Evolutionary conservation across 2,329 filamentous ascomycete genomes (phyloP).

Genomic region (Fusarium sp.): DNA sequence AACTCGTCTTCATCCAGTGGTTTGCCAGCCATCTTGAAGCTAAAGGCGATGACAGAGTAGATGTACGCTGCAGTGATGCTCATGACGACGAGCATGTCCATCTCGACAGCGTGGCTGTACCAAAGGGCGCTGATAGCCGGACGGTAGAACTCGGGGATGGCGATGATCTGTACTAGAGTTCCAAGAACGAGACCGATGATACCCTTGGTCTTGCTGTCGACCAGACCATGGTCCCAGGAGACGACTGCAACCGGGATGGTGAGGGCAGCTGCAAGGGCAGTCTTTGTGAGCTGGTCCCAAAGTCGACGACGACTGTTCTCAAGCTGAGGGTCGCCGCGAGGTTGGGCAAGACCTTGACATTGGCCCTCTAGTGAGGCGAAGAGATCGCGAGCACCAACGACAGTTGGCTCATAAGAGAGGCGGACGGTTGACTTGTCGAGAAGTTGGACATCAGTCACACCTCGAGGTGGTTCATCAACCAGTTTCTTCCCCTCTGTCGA

Average conservation of each 20-base stretch:
- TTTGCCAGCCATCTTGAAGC: conserved; percentile 46
- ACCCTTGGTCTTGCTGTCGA: conserved; percentile 34
- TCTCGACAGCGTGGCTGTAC: conserved; percentile 59
- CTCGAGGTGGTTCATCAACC: conserved; percentile 31
- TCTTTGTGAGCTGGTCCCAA: conserved; percentile 48
- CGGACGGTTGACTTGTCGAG: conserved; percentile 47
- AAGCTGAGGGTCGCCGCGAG: conserved; percentile 46
- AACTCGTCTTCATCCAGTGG: conserved; percentile 44
- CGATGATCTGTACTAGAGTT: conserved; percentile 62
- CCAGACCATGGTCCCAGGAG: conserved; percentile 43
- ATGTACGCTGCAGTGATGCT: conserved; percentile 65
- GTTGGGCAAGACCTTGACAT: conserved; percentile 44
- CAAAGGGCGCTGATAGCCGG: conserved; percentile 59
- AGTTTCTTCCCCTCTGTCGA: conserved; percentile 26
- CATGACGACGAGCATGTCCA: conserved; percentile 66
- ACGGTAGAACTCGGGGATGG: conserved; percentile 60
- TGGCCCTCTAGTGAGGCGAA: conserved; percentile 28
- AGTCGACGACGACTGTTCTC: conserved; percentile 45
- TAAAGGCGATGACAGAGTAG: conserved; percentile 57
- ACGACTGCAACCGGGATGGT: conserved; percentile 49
- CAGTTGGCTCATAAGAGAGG: conserved; percentile 48
- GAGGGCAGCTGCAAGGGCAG: conserved; percentile 41
- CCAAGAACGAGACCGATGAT: conserved; percentile 57
- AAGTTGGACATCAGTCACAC: conserved; percentile 40
- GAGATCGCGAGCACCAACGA: conserved; percentile 47